A percentile compares a stretch with the other conserved stretches of the same genome.
Conservation (phyloP, 2,329 filamentous ascomycete species). For the Diaporthe humulicola region DNA sequence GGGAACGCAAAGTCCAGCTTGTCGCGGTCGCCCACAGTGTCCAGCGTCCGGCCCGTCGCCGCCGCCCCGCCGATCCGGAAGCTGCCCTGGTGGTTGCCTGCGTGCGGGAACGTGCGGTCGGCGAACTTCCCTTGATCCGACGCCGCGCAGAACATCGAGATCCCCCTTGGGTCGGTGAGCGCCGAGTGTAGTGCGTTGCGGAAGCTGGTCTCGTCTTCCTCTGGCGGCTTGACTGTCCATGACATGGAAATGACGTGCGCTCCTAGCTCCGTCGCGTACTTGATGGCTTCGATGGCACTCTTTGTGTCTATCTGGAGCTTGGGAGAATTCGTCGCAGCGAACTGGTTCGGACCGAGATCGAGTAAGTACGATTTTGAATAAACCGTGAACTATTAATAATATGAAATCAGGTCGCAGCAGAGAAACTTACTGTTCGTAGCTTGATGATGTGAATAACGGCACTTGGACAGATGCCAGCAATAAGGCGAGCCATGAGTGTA, state of each 20-base stretch:
- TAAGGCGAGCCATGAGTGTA: constrained; percentile 22
- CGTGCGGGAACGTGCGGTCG: constrained; percentile 40
- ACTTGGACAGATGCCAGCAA: constrained; percentile 12
- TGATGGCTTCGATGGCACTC: background rate
- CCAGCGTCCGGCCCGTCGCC: constrained; percentile 41
- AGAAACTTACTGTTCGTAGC: background rate
- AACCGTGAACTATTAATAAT: background rate
- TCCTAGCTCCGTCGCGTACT: constrained; percentile 20
- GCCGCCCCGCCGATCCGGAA: constrained; percentile 49
- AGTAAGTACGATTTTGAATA: constrained; percentile 1
- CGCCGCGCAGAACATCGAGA: constrained; percentile 55
- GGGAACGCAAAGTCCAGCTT: constrained; percentile 49
- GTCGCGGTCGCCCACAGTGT: constrained; percentile 41
- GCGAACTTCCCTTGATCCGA: constrained; percentile 47
- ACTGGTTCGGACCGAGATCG: background rate
- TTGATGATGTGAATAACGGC: constrained; percentile 18
- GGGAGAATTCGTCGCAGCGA: background rate
- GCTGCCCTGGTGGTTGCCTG: constrained; percentile 30
- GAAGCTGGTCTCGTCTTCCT: constrained; percentile 36
- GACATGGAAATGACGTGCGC: constrained; percentile 55
- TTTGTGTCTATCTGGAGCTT: background rate
- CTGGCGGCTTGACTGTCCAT: constrained; percentile 49
- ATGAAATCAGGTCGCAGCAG: no score
- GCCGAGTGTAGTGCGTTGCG: constrained; percentile 45
- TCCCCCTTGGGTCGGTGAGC: constrained; percentile 44